Evolutionary conservation across 129 eudicot species (phyloP).

Genomic region (Calendula officinalis): DNA sequence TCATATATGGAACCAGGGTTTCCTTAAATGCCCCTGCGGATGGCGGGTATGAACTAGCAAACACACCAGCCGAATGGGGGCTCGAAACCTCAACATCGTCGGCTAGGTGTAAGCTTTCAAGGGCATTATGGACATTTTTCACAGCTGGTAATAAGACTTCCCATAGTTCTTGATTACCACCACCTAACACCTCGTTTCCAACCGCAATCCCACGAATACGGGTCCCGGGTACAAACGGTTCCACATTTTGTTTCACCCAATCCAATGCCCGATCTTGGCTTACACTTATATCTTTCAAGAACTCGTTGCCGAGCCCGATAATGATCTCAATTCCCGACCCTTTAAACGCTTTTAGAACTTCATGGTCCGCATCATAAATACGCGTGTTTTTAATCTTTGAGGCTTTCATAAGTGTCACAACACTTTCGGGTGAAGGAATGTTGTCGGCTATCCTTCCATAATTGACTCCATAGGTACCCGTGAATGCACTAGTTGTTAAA

Average conservation of each 20-base stretch:
- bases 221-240: constrained; percentile 71
- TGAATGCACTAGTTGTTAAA: constrained; percentile 47
- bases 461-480: constrained; percentile 85
- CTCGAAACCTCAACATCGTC: constrained; percentile 59
- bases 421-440: constrained; percentile 74
- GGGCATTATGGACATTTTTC: constrained; percentile 67
- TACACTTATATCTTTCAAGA: constrained; percentile 53
- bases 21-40: constrained; percentile 87
- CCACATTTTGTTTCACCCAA: constrained; percentile 78
- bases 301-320: constrained; percentile 60
- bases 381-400: constrained; percentile 65
- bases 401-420: constrained; percentile 69
- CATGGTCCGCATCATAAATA: constrained; percentile 73
- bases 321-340: constrained; percentile 67
- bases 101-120: constrained; percentile 46
- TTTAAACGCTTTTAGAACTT: constrained; percentile 59
- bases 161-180: constrained; percentile 54
- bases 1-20: constrained; percentile 59
- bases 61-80: constrained; percentile 93
- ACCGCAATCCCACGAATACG: constrained; percentile 74
- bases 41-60: constrained; percentile 71
- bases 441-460: constrained; percentile 90
- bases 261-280: constrained; percentile 57
- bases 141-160: constrained; percentile 64
- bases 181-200: constrained; percentile 80